These are phyloP conservation scores for Mortierella claussenii DNA, from an alignment of 192 early-diverging fungal species.

Conservation along the genomic window DNA sequence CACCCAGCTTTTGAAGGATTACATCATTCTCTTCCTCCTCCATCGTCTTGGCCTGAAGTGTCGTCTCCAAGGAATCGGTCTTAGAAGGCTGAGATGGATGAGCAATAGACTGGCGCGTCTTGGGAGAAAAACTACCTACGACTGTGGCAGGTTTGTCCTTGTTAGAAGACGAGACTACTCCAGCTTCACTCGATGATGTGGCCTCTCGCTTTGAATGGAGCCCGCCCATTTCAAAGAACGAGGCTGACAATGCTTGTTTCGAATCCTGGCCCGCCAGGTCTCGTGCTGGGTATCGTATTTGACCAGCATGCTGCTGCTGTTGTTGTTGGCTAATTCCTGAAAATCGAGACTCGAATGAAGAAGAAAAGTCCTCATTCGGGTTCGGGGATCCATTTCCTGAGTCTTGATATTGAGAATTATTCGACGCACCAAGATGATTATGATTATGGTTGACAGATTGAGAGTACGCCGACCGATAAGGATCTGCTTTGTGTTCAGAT, in stretches of 20 bases:
- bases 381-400: slow-evolving; percentile 29
- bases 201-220: not conserved
- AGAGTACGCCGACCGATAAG: slow-evolving; percentile 42
- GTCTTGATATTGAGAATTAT: slow-evolving; percentile 24
- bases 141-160: slow-evolving; percentile 1
- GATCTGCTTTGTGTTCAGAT: slow-evolving; percentile 24
- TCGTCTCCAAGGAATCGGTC: slow-evolving; percentile 26
- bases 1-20: slow-evolving; percentile 47
- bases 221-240: slow-evolving; percentile 18
- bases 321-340: slow-evolving; percentile 21
- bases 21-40: slow-evolving; percentile 44
- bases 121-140: not conserved
- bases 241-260: slow-evolving; percentile 22
- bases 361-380: slow-evolving; percentile 44
- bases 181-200: slow-evolving; percentile 2
- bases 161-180: not conserved
- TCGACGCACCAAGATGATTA: not conserved
- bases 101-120: not conserved
- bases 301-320: slow-evolving; percentile 11
- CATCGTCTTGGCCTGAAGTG: slow-evolving; percentile 13
- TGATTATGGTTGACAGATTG: slow-evolving; percentile 8
- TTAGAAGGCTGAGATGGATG: slow-evolving; percentile 31
- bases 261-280: slow-evolving; percentile 46
- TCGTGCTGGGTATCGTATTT: slow-evolving; percentile 31
- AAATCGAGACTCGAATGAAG: slow-evolving; percentile 43